Conservation (phyloP, 768 basidiomycete genomes). For the Boletus vinaceobasis region DNA sequence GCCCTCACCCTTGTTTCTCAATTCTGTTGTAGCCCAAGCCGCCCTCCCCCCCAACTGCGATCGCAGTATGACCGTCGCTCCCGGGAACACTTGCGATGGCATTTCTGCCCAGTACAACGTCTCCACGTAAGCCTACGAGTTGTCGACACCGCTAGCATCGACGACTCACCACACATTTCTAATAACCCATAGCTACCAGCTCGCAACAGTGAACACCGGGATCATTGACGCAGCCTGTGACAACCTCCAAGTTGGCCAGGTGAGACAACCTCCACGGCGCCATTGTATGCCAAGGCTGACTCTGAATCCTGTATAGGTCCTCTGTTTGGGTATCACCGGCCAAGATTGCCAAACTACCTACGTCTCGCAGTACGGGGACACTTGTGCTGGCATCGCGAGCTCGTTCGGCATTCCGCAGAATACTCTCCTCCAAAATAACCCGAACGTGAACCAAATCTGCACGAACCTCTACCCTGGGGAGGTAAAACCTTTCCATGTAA, state of each 20-base stretch:
- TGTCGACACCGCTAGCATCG: neutral
- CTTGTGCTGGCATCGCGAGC: constrained; percentile 43
- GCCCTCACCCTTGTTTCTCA: neutral
- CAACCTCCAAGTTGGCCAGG: constrained; percentile 55
- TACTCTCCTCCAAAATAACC: constrained; percentile 60
- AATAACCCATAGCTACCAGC: constrained; percentile 46
- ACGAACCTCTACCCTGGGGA: constrained; percentile 57
- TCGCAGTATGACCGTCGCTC: constrained; percentile 56
- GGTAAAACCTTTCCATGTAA: constrained; percentile 33
- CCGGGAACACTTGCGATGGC: constrained; percentile 59
- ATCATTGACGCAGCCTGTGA: constrained; percentile 50
- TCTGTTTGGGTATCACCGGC: constrained; percentile 57
- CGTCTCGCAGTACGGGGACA: constrained; percentile 46
- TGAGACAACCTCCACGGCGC: constrained; percentile 10
- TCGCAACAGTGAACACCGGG: constrained; percentile 48
- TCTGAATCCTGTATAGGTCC: constrained; percentile 20
- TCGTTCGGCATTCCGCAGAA: constrained; percentile 41
- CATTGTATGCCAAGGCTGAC: neutral
- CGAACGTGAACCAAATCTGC: constrained; percentile 52
- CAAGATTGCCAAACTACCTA: constrained; percentile 57
- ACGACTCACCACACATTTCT: neutral
- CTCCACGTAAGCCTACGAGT: constrained; percentile 49
- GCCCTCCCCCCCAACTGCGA: constrained; percentile 44
- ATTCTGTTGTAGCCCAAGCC: constrained; percentile 42
- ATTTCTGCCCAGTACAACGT: constrained; percentile 61